Conservation (phyloP, 331 rosid species). For the Pyrus hybrid region DNA sequence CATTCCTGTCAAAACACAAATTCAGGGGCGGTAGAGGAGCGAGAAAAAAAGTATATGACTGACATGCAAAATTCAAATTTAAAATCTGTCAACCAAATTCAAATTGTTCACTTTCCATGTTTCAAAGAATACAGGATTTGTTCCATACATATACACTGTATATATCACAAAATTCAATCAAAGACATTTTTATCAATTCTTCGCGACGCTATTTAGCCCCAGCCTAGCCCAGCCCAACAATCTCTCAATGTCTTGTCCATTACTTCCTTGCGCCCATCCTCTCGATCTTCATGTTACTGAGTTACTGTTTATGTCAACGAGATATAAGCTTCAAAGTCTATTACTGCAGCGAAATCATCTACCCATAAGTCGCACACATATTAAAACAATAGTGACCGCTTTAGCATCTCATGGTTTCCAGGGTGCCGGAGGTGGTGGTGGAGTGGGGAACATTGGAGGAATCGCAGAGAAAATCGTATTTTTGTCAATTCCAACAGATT, state of each 20-base stretch:
- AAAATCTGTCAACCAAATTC: conserved; percentile 38
- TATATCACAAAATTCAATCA: conserved; percentile 50
- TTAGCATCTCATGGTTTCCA: conserved; percentile 70
- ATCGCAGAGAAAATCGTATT: conserved; percentile 90
- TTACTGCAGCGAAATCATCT: conserved; percentile 27
- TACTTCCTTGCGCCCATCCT: conserved; percentile 7
- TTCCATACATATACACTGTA: conserved; percentile 49
- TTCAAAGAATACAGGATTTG: conserved; percentile 61
- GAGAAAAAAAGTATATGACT: neutral
- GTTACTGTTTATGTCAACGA: conserved; percentile 26
- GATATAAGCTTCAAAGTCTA: conserved; percentile 24
- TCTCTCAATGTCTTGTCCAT: conserved; percentile 9
- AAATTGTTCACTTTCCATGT: conserved; percentile 47
- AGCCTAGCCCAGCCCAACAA: conserved; percentile 15
- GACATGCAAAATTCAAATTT: conserved; percentile 8
- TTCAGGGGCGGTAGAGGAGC: neutral
- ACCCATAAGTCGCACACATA: conserved; percentile 31
- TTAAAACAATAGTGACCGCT: conserved; percentile 9
- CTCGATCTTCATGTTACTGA: conserved; percentile 25
- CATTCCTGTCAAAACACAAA: neutral
- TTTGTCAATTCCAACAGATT: conserved; percentile 55
- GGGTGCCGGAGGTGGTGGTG: conserved; percentile 99
- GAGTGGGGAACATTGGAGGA: conserved; percentile 99
- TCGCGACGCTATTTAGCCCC: conserved; percentile 21
- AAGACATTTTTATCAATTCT: conserved; percentile 29